Base-by-base conservation (phyloP, 768 basidiomycete species). In the Boletus rufocinnamomeus region DNA sequence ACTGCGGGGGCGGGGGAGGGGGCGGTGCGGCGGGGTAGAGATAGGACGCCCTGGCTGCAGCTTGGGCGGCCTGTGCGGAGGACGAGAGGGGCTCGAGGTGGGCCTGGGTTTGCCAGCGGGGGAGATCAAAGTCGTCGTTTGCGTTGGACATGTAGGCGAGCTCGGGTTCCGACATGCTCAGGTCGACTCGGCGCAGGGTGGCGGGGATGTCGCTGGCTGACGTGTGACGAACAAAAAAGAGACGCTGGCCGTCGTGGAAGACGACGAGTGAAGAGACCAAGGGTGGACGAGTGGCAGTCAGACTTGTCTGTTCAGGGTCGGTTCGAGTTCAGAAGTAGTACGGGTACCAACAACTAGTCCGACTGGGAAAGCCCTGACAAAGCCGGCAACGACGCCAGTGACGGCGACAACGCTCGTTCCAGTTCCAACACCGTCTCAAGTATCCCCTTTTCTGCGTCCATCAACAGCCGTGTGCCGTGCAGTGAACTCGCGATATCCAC, bases 71-170 rank as follows among this genome's bases (percentile, higher is more conserved):
- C 74, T 87, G 85, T 0, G 84, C 82, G 25, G 85, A 79, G 75
- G 86, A 88, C 7, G 80, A 77, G 59, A 80, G 74, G 52, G 76
- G 67, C 71, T 81, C 79, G 67, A 76, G 70, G 44, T 73, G 70
- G 35, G 75, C 68, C 69, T 79, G 79, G 16, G 80, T 78, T 63
- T 79, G 80, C 81, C 80, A 82, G 68, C 81, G 81, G 61, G 82
- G 81, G 57, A 83, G 81, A 72, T 90, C 89, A 76, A 89, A 92
- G 77, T 84, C 84, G 79, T 91, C 88, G 85, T 89, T 88, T 68
- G 85, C 75, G 78, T 83, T 84, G 76, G 81, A 79, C 79, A 89
- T 88, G 83, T 86, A 88, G 65, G 80, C 81, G 59, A 86, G 81
- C 77, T 88, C 86, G 71, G 85, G 81, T 82, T 88, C 85, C 69